Conservation (phyloP, 2,329 filamentous ascomycete species). For the Cryphonectria naterciae region DNA sequence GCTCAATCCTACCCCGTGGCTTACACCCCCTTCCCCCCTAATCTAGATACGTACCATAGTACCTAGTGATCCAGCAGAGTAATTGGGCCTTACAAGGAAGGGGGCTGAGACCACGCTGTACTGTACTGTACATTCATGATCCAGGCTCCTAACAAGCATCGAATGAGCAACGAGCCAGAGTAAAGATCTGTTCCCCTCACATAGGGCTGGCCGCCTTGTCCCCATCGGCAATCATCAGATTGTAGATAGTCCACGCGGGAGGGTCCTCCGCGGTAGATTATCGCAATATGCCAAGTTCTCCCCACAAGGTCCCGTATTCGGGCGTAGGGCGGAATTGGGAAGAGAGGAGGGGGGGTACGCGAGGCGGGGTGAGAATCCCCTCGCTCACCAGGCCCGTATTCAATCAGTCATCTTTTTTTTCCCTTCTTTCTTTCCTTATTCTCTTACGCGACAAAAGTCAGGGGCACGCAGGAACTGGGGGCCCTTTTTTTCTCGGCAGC, state of each 20-base stretch:
- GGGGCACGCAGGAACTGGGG: conserved; percentile 13
- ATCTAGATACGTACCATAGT: background rate
- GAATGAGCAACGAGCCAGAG: background rate
- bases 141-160: background rate
- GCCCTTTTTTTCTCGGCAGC: conserved; percentile 11
- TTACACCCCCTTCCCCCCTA: background rate
- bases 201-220: background rate
- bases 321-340: background rate
- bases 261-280: conserved; percentile 1
- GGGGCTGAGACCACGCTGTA: background rate
- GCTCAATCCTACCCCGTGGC: background rate
- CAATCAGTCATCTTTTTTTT: conserved; percentile 7
- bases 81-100: background rate
- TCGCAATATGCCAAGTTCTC: conserved; percentile 2
- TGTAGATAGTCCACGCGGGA: background rate
- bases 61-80: background rate
- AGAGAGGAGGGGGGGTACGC: background rate
- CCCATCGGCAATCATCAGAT: background rate
- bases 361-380: conserved; percentile 10
- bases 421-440: background rate
- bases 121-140: background rate
- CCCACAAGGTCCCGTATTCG: conserved; percentile 6
- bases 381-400: conserved; percentile 12
- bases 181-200: background rate
- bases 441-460: conserved; percentile 10